phyloP scores from a whole-genome alignment of 371 early-diverging fungal species.

The Dichotomocladium elegans region DNA sequence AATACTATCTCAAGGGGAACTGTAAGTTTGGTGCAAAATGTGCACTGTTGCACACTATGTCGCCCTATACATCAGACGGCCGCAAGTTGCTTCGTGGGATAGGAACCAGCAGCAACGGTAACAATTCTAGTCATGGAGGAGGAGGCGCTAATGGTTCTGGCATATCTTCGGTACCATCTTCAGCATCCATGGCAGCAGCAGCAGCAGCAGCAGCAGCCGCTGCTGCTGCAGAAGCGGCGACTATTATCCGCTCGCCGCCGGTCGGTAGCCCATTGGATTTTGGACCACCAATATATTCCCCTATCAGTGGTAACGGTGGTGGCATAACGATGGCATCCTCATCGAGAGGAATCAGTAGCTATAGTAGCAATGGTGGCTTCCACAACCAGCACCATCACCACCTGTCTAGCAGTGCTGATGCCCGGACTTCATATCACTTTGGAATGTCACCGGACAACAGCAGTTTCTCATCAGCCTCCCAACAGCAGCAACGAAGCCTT shows the following conservation, averaged over 20 bases:
- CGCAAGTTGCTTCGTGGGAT: slow-evolving; percentile 9
- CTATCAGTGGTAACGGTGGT: background rate
- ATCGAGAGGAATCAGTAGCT: too few relatives aligned
- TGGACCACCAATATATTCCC: slow-evolving; percentile 14
- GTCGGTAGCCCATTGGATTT: slow-evolving; percentile 12
- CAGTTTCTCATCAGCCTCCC: slow-evolving; percentile 5
- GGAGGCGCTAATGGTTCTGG: too few relatives aligned
- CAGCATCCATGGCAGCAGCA: slow-evolving; percentile 7
- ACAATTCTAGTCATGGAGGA: slow-evolving; percentile 5
- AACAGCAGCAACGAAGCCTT: slow-evolving; percentile 10
- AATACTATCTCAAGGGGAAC: slow-evolving; percentile 75
- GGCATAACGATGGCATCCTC: too few relatives aligned
- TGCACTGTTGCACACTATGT: slow-evolving; percentile 60
- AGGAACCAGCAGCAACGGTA: slow-evolving; percentile 5
- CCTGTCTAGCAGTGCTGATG: slow-evolving; percentile 9
- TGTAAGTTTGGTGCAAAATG: slow-evolving; percentile 82
- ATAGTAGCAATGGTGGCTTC: background rate
- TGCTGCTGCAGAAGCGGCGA: background rate
- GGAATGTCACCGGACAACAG: background rate
- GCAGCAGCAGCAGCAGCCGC: slow-evolving; percentile 8
- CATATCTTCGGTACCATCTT: too few relatives aligned
- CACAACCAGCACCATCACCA: background rate
- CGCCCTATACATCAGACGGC: slow-evolving; percentile 19
- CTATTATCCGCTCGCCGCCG: slow-evolving; percentile 9
- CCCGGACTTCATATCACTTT: background rate